Conservation (phyloP, 2,329 filamentous ascomycete species). For the Plectosphaerella plurivora region DNA sequence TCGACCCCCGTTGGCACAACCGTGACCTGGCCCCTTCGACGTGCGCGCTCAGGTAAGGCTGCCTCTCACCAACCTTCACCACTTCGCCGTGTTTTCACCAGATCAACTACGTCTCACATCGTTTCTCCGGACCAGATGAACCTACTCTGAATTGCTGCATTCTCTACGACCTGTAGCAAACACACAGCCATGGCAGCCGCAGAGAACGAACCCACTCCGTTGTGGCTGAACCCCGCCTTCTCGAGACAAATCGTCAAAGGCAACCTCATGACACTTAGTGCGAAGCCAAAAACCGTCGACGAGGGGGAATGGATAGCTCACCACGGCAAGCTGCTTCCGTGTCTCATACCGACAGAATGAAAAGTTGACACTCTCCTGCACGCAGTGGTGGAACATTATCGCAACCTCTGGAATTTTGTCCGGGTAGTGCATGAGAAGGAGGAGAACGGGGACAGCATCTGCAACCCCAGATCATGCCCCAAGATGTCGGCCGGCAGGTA, state of each 20-base stretch:
- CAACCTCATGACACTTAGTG: conserved; percentile 85
- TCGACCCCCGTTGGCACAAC: too few relatives aligned
- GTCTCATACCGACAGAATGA: neutral
- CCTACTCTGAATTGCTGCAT: too few relatives aligned
- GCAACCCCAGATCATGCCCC: conserved; percentile 72
- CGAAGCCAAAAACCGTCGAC: conserved; percentile 78
- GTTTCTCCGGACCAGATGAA: too few relatives aligned
- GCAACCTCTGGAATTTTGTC: conserved; percentile 75
- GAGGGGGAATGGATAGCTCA: conserved; percentile 84
- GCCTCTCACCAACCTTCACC: too few relatives aligned
- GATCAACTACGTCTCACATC: too few relatives aligned
- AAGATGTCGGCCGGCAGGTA: conserved; percentile 83
- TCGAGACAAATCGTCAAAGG: conserved; percentile 80
- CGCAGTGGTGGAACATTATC: conserved; percentile 77
- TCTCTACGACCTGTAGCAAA: too few relatives aligned
- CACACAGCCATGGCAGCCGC: neutral
- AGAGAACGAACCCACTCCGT: conserved; percentile 36
- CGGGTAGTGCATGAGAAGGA: conserved; percentile 75
- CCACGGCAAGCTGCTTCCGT: conserved; percentile 55
- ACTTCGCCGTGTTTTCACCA: too few relatives aligned
- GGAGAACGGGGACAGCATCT: conserved; percentile 64
- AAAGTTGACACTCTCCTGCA: neutral
- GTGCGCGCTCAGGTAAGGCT: too few relatives aligned
- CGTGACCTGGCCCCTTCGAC: too few relatives aligned
- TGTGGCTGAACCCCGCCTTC: conserved; percentile 63